Percentiles rank a stretch among this genome's conserved stretches.
These are phyloP conservation scores for Neurospora sp. DNA, from an alignment of 495 filamentous ascomycete species.

Conservation along the genomic window DNA sequence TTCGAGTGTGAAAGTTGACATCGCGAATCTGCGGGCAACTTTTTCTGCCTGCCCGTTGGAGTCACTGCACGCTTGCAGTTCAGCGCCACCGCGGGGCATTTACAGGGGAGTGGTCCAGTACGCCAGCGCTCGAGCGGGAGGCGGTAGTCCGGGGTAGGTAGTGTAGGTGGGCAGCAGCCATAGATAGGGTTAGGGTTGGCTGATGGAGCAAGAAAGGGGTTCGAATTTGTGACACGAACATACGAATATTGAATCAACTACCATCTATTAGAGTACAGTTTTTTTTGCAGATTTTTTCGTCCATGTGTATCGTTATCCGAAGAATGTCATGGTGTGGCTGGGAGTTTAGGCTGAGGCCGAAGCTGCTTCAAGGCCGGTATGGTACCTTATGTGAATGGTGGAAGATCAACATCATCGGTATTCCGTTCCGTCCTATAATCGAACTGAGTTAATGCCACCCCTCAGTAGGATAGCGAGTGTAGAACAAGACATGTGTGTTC, in stretches of 20 bases:
- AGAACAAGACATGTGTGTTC: neutral
- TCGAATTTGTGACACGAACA: too few relatives aligned
- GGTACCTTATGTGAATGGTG: neutral
- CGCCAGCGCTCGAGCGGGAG: neutral
- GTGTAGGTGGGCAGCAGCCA: neutral
- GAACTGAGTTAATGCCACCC: neutral
- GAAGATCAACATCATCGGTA: neutral
- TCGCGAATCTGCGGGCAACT: neutral
- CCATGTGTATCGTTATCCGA: neutral
- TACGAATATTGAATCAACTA: neutral
- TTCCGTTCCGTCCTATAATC: neutral
- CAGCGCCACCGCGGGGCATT: too few relatives aligned
- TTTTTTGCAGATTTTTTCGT: neutral
- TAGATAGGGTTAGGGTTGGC: neutral
- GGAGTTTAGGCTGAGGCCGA: neutral
- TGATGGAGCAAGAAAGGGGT: neutral
- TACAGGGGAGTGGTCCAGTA: neutral
- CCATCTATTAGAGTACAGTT: neutral
- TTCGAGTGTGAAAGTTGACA: neutral
- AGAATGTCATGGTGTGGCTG: neutral
- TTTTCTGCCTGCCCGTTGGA: neutral
- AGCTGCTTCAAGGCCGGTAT: neutral
- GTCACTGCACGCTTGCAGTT: neutral
- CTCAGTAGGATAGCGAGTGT: neutral
- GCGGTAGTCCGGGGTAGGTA: too few relatives aligned